These are phyloP conservation scores for Auxenochlorella protothecoides DNA, from an alignment of 139 green algal genomes.

Conservation along the genomic window DNA sequence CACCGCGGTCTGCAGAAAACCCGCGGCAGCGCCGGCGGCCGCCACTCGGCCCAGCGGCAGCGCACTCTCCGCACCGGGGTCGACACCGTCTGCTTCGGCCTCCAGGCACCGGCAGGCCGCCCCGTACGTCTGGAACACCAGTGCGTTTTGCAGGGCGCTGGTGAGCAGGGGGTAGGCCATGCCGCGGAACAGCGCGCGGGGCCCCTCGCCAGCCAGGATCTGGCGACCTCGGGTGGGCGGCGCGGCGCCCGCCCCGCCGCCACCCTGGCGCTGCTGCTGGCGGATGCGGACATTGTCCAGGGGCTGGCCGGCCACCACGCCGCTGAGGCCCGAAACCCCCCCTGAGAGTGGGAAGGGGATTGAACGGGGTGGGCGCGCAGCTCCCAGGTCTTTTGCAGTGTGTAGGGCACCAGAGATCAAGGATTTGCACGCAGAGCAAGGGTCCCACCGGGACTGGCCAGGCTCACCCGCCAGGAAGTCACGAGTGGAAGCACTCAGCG, in stretches of 20 bases:
- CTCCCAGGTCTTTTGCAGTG: not conserved
- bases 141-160: slow-evolving; percentile 40
- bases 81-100: not conserved
- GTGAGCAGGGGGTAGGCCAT: slow-evolving; percentile 44
- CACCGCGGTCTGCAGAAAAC: slow-evolving; percentile 25
- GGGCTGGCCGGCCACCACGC: slow-evolving; percentile 34
- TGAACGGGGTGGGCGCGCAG: not conserved
- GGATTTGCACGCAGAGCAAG: not conserved
- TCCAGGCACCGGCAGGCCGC: slow-evolving; percentile 4
- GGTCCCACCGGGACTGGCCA: not conserved
- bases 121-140: slow-evolving; percentile 47
- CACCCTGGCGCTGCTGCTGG: slow-evolving; percentile 26
- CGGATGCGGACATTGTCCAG: slow-evolving; percentile 43
- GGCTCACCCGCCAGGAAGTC: slow-evolving; percentile 10
- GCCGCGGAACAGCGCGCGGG: slow-evolving; percentile 30
- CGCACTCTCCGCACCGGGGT: not conserved
- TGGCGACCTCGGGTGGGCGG: not conserved
- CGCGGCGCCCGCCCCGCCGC: not conserved
- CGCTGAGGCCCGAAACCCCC: slow-evolving; percentile 27
- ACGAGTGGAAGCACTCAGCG: not conserved
- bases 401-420: not conserved
- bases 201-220: slow-evolving; percentile 21
- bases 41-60: slow-evolving; percentile 1
- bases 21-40: slow-evolving; percentile 27
- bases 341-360: slow-evolving; percentile 15